A percentile compares a stretch with the other conserved stretches of the same genome.
Conservation (phyloP, 345 rosid genomes). For the Boechera retrofracta region DNA sequence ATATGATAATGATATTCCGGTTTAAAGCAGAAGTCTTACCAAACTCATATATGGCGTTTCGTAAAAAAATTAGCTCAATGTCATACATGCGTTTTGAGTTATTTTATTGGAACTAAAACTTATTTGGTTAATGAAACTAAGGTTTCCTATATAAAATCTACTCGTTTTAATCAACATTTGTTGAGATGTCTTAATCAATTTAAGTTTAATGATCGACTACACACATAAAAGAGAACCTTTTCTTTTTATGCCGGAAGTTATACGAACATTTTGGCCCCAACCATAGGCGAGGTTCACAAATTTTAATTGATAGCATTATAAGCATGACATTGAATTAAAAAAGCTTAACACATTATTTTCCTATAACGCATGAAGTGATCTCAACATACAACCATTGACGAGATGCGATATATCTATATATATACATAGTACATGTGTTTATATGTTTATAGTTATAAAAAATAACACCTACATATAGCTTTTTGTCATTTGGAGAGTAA, state of each 20-base stretch:
- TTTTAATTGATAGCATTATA: not conserved
- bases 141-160: constrained; percentile 28
- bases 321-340: constrained; percentile 1
- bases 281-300: constrained; percentile 11
- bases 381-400: constrained; percentile 27
- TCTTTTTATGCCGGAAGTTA: constrained; percentile 37
- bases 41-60: constrained; percentile 35
- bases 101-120: constrained; percentile 28
- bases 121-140: constrained; percentile 27
- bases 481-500: constrained; percentile 41
- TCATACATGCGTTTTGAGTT: constrained; percentile 19
- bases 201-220: constrained; percentile 37
- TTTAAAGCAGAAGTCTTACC: constrained; percentile 37
- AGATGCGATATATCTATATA: constrained; percentile 4
- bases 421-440: not conserved
- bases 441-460: not conserved
- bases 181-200: constrained; percentile 39
- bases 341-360: constrained; percentile 8
- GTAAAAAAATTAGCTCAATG: constrained; percentile 23
- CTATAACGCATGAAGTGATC: constrained; percentile 23
- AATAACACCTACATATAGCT: constrained; percentile 10
- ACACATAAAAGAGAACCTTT: constrained; percentile 22
- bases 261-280: constrained; percentile 42
- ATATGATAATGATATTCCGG: constrained; percentile 8
- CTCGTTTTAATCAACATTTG: constrained; percentile 38